A percentile compares a stretch with the other conserved stretches of the same genome.
Conservation (phyloP, 106 monocot species). For the Phalaenopsis aphrodite region DNA sequence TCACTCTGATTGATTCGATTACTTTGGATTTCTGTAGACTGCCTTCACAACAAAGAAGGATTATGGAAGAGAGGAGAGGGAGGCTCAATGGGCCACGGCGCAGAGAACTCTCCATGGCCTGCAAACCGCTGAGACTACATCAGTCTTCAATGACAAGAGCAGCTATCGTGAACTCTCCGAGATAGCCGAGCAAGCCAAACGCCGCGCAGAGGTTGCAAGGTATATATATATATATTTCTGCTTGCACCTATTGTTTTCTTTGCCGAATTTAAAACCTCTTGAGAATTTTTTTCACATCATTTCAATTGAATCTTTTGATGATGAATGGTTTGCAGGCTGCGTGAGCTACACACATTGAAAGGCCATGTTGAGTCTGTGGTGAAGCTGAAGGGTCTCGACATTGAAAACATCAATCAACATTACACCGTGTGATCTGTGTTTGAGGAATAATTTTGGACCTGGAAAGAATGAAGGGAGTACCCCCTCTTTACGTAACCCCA, state of each 20-base stretch:
- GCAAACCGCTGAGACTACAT: constrained; percentile 13
- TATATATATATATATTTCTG: constrained; percentile 4
- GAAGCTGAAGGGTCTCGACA: constrained; percentile 9
- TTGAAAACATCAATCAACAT: constrained; percentile 7
- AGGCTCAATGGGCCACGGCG: constrained; percentile 21
- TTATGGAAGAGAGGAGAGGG: constrained; percentile 23
- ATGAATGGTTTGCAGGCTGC: constrained; percentile 3
- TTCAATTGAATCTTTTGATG: neutral
- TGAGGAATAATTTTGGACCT: neutral
- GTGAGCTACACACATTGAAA: constrained; percentile 3
- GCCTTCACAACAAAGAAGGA: constrained; percentile 27
- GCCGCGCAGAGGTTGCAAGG: constrained; percentile 68
- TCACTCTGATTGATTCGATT: neutral
- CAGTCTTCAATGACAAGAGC: constrained; percentile 21
- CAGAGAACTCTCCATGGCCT: constrained; percentile 25
- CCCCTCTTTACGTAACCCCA: neutral
- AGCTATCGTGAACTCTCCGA: constrained; percentile 65
- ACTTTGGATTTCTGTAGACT: constrained; percentile 5
- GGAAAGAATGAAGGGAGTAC: too few relatives aligned
- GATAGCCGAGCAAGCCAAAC: constrained; percentile 71
- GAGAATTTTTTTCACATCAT: neutral
- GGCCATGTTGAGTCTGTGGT: constrained; percentile 11
- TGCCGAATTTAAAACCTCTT: neutral
- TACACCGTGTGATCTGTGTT: neutral
- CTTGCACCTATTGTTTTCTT: neutral